Evolutionary conservation across 148 eudicot genomes (phyloP).

Genomic region (Rhododendron vialii): DNA sequence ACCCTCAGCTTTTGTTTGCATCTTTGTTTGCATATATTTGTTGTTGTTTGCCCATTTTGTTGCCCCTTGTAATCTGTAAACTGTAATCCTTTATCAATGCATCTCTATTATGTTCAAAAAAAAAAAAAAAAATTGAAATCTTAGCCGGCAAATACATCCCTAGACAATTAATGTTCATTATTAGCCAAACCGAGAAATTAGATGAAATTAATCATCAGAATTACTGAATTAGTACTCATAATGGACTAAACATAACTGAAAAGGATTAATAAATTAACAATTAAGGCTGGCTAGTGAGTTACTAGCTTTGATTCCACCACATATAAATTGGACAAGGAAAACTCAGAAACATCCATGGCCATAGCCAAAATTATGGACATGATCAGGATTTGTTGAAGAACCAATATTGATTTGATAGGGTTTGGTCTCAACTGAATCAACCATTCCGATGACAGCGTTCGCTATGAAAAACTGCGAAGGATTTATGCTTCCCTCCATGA

Average conservation of each 20-base stretch:
- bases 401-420: slow-evolving; percentile 14
- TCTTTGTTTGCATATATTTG: too few species aligned
- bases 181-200: background rate
- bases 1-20: too few species aligned
- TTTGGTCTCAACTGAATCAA: slow-evolving; percentile 24
- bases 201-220: background rate
- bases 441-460: background rate
- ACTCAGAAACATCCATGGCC: slow-evolving; percentile 18
- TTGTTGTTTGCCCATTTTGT: too few species aligned
- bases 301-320: slow-evolving; percentile 14
- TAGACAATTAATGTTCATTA: background rate
- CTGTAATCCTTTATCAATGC: too few species aligned
- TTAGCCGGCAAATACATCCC: background rate
- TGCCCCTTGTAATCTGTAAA: too few species aligned
- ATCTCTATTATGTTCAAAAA: too few species aligned
- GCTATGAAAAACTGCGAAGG: background rate
- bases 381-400: slow-evolving; percentile 16
- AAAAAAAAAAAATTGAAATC: background rate
- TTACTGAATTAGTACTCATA: background rate
- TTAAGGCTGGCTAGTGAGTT: slow-evolving; percentile 22
- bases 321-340: background rate
- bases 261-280: background rate
- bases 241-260: background rate
- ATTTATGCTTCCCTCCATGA: slow-evolving; percentile 9
- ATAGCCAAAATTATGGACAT: slow-evolving; percentile 10